A percentile compares a stretch with the other conserved stretches of the same genome.
Evolutionary conservation across 257 asterid species (phyloP).

Genomic region (Solanum raphanifolium): DNA sequence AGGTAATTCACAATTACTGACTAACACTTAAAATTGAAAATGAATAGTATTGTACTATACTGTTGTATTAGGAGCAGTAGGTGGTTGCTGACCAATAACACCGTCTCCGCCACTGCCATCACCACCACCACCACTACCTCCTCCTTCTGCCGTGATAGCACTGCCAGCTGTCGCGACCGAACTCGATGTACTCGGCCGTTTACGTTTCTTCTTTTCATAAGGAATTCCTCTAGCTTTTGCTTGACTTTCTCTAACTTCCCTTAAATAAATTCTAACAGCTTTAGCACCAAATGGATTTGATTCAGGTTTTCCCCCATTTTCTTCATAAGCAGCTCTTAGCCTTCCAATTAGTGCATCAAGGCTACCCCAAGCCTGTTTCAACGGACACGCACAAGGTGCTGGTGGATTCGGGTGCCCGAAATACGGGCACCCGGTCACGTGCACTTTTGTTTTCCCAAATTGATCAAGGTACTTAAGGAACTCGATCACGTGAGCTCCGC

Average conservation of each 20-base stretch:
- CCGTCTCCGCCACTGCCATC: background rate
- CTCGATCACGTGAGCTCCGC: constrained; percentile 51
- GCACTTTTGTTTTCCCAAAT: constrained; percentile 44
- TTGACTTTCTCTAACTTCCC: constrained; percentile 38
- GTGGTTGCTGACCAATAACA: background rate
- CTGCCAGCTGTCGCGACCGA: background rate
- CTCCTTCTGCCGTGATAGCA: background rate
- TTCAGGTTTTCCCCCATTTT: constrained; percentile 35
- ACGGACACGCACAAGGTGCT: constrained; percentile 31
- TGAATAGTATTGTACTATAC: constrained; percentile 9
- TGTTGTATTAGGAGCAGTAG: constrained; percentile 11
- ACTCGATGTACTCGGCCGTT: constrained; percentile 4
- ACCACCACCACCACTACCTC: background rate
- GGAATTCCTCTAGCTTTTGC: constrained; percentile 43
- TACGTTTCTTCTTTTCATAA: constrained; percentile 38
- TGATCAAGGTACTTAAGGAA: constrained; percentile 37
- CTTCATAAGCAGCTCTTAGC: constrained; percentile 39
- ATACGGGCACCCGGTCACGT: constrained; percentile 29
- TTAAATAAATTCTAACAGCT: constrained; percentile 34
- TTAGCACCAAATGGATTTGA: constrained; percentile 38
- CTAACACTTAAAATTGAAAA: background rate
- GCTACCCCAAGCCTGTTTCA: constrained; percentile 45
- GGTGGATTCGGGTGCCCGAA: constrained; percentile 42
- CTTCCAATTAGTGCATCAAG: constrained; percentile 45
- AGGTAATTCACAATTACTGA: background rate